Evolutionary conservation across 768 basidiomycete species (phyloP).

Genomic region (Pleurotus salmoneostramineus): DNA sequence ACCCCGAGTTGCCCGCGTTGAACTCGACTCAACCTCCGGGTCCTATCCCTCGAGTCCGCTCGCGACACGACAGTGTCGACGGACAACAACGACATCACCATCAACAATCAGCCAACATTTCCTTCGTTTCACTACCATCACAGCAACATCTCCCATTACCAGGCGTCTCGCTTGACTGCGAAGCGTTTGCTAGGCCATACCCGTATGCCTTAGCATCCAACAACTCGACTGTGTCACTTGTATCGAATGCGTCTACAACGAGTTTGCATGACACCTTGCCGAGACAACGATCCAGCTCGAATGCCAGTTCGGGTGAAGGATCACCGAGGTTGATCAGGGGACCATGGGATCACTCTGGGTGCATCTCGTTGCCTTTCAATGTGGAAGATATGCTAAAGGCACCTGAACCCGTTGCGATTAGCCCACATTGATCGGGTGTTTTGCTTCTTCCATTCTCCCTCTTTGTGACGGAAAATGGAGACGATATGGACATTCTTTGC

Average conservation of each 20-base stretch:
- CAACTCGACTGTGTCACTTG: background rate
- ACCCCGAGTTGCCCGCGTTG: conserved; percentile 23
- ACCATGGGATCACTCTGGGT: conserved; percentile 57
- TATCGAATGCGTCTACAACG: background rate
- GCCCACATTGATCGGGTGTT: conserved; percentile 5
- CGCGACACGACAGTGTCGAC: background rate
- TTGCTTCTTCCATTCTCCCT: background rate
- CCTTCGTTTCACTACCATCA: background rate
- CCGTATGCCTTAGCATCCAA: background rate
- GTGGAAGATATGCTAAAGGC: conserved; percentile 42
- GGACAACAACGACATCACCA: background rate
- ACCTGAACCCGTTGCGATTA: conserved; percentile 41
- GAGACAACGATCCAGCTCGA: background rate
- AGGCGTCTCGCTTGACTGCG: conserved; percentile 20
- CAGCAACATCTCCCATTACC: conserved; percentile 15
- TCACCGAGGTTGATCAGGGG: conserved; percentile 31
- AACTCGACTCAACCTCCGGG: conserved; percentile 13
- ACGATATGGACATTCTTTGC: background rate
- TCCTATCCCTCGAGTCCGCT: background rate
- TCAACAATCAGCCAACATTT: too few relatives aligned
- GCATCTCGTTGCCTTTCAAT: conserved; percentile 37
- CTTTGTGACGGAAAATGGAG: too few relatives aligned
- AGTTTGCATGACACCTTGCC: background rate
- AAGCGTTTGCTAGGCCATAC: conserved; percentile 1
- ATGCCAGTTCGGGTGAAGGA: conserved; percentile 8